Evolutionary conservation across 495 filamentous ascomycete species (phyloP), one percentile per base, ranked within the genome.

Genomic region (Trichocladium uniseriatum): DNA sequence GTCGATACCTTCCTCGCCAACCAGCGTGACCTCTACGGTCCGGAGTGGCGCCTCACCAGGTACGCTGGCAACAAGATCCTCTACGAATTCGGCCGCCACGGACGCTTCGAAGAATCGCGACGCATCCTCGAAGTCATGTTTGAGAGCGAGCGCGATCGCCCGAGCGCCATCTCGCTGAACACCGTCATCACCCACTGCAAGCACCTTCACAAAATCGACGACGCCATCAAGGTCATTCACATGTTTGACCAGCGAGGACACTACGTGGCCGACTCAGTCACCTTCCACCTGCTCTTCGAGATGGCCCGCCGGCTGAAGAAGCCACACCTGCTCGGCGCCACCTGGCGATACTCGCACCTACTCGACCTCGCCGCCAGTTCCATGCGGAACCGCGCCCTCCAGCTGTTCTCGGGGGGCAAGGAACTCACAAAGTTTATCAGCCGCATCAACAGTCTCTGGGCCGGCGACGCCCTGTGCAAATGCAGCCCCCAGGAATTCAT

Each of bases 261-360:
- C 11, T 16, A 16, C 9, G 16, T 19, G 1, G 56, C 49, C 14
- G 56, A 67, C 21, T 7, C 1, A 0, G 22, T 49, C 35, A 59
- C 62, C 2, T 66, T 58, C 35, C 40, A 63, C 14, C 11, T 61
- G 3, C 58, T 74, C 21, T 69, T 67, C 43, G 48, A 60, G 35
- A 9, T 53, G 31, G 66, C 62, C 7, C 65, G 59, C 52, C 45
- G 18, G 39, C 24, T 37, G n/a, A 48, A 47, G 7, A 63, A 49
- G 38, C 66, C 65, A 21, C 65, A 72, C 37, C 49, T 66, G 44
- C 37, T 68, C 34, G 55, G 62, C 43, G 65, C 65, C 15, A 38
- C 68, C 34, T 73, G 61, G 59, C 65, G 69, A 41, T 71, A 68
- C 52, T 61, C 62, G 5, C 54, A 46, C 24, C 43, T 63, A 7